phyloP scores from a whole-genome alignment of 805 yeast species.

The Ogataea trehalophila region DNA sequence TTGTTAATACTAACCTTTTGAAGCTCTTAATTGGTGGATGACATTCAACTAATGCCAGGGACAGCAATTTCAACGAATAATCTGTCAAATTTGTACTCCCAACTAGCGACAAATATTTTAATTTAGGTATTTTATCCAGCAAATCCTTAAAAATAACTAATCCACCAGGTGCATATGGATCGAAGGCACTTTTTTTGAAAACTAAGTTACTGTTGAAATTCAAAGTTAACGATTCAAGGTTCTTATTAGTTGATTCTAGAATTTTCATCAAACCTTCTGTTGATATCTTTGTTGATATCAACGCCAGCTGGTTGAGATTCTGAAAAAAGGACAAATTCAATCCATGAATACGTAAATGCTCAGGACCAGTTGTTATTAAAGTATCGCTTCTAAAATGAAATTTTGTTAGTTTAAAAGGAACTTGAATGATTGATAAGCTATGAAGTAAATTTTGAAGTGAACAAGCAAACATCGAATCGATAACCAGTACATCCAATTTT shows the following conservation, averaged over 20 bases:
- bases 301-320: background rate
- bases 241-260: slow-evolving; percentile 5
- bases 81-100: slow-evolving; percentile 19
- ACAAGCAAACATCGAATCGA: too few relatives aligned
- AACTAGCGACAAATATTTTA: slow-evolving; percentile 12
- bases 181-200: slow-evolving; percentile 14
- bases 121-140: slow-evolving; percentile 8
- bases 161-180: slow-evolving; percentile 3
- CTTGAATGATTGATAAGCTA: too few relatives aligned
- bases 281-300: slow-evolving; percentile 1
- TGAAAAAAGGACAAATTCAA: background rate
- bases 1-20: slow-evolving; percentile 14
- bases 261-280: slow-evolving; percentile 10
- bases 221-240: slow-evolving; percentile 6
- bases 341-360: too few relatives aligned
- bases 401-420: too few relatives aligned
- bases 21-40: slow-evolving; percentile 5
- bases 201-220: slow-evolving; percentile 9
- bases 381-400: background rate
- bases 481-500: too few relatives aligned
- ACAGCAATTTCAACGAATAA: slow-evolving; percentile 11
- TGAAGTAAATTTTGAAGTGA: too few relatives aligned
- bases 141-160: slow-evolving; percentile 10
- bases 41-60: slow-evolving; percentile 5
- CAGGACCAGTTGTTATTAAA: too few relatives aligned